Conservation (phyloP, 129 eudicot species). For the Chrysanthemum lavandulifolium region DNA sequence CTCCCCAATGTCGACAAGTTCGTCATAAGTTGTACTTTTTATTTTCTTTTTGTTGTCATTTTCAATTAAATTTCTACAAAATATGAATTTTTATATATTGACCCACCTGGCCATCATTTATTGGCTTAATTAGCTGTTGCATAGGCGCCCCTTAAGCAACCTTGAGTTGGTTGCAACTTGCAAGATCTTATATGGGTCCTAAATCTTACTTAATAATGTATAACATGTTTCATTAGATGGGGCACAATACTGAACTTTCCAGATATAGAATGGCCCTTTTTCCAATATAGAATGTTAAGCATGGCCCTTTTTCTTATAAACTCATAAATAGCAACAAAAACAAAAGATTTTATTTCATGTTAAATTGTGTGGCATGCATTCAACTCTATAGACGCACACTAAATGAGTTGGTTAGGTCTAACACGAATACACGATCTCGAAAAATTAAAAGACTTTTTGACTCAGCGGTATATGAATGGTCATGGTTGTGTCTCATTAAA, state of each 20-base stretch:
- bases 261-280: constrained; percentile 16
- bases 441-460: no score
- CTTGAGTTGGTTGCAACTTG: constrained; percentile 3
- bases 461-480: no score
- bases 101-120: neutral
- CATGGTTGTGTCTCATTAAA: no score
- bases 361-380: neutral
- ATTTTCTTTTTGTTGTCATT: constrained; percentile 9
- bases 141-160: neutral
- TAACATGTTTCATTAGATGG: constrained; percentile 9
- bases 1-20: no score
- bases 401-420: no score
- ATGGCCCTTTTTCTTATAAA: neutral
- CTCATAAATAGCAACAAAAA: neutral
- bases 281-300: neutral
- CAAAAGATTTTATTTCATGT: neutral
- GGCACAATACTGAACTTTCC: constrained; percentile 25
- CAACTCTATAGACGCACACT: neutral
- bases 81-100: constrained; percentile 2
- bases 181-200: constrained; percentile 7
- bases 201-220: constrained; percentile 5
- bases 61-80: neutral
- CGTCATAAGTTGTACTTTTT: neutral
- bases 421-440: no score
- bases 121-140: neutral